These are phyloP conservation scores for Exserohilum rostratum DNA, from an alignment of 2,329 filamentous ascomycete species.

Conservation along the genomic window DNA sequence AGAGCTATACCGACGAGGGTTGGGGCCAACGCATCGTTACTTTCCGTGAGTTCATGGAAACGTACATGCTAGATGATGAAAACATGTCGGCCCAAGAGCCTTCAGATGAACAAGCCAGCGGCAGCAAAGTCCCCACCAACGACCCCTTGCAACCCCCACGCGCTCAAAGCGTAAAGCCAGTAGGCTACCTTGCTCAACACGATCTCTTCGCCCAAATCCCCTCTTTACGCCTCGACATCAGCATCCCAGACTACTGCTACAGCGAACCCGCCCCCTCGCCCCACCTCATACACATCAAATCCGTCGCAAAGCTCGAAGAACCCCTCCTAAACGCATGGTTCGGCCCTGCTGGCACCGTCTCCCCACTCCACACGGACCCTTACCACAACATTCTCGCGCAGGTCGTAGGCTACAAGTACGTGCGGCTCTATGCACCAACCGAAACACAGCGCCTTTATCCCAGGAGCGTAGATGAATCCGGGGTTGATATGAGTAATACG, in stretches of 20 bases:
- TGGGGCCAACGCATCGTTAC: conserved; percentile 84
- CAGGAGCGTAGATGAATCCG: conserved; percentile 64
- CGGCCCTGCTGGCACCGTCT: conserved; percentile 85
- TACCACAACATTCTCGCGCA: conserved; percentile 93
- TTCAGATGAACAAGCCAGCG: background rate
- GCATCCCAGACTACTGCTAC: conserved; percentile 84
- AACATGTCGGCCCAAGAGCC: background rate
- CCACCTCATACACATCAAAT: conserved; percentile 22
- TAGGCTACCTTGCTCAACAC: conserved; percentile 90
- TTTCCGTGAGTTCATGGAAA: conserved; percentile 72
- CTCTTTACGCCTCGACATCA: conserved; percentile 73
- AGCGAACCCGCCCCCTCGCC: conserved; percentile 57
- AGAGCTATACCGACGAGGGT: conserved; percentile 82
- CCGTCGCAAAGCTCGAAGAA: conserved; percentile 48
- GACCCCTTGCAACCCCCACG: background rate
- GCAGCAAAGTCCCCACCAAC: no score
- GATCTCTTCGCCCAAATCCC: conserved; percentile 86
- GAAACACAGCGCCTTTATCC: conserved; percentile 64
- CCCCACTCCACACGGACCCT: conserved; percentile 89
- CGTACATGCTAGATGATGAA: conserved; percentile 58
- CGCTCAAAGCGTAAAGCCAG: conserved; percentile 32
- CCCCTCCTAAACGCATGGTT: conserved; percentile 91
- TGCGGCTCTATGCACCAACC: conserved; percentile 83
- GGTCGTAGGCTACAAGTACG: conserved; percentile 87
- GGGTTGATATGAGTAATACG: conserved; percentile 93